These are phyloP conservation scores for Claviceps sp. DNA, from an alignment of 2,329 filamentous ascomycete genomes.

Conservation along the genomic window DNA sequence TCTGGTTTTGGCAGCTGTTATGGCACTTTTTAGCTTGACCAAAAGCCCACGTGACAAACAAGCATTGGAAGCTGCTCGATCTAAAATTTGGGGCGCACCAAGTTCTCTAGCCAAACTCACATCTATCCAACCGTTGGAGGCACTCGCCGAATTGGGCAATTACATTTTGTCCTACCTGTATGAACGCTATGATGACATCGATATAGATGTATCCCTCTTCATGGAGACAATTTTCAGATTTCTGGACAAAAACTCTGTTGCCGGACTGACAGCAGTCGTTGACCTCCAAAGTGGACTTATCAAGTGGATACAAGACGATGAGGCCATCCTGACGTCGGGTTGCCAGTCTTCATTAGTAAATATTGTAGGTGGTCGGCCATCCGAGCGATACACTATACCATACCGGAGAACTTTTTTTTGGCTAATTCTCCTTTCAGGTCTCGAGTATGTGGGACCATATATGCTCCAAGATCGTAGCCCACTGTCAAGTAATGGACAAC, in stretches of 20 bases:
- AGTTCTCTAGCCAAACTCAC: conserved; percentile 23
- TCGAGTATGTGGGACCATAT: conserved; percentile 34
- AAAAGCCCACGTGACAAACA: conserved; percentile 46
- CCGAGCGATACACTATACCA: background rate
- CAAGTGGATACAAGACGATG: conserved; percentile 49
- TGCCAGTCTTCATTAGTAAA: conserved; percentile 21
- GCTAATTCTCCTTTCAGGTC: conserved; percentile 14
- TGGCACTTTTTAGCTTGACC: conserved; percentile 28
- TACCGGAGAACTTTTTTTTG: background rate
- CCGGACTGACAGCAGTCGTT: conserved; percentile 34
- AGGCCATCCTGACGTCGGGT: conserved; percentile 27
- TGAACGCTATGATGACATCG: conserved; percentile 22
- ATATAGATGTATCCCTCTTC: conserved; percentile 11
- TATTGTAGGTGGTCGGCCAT: conserved; percentile 24
- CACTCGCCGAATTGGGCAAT: conserved; percentile 49
- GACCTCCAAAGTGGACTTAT: conserved; percentile 49
- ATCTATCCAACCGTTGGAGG: conserved; percentile 48
- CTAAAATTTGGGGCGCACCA: conserved; percentile 46
- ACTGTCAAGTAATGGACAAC: conserved; percentile 23
- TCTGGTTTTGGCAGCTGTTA: conserved; percentile 22
- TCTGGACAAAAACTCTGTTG: background rate
- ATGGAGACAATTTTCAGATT: conserved; percentile 25
- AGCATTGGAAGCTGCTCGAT: conserved; percentile 50
- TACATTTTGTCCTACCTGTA: conserved; percentile 44
- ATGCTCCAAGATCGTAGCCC: conserved; percentile 24